These are phyloP conservation scores for Prunus kanzakura DNA, from an alignment of 306 rosid species.

Conservation along the genomic window DNA sequence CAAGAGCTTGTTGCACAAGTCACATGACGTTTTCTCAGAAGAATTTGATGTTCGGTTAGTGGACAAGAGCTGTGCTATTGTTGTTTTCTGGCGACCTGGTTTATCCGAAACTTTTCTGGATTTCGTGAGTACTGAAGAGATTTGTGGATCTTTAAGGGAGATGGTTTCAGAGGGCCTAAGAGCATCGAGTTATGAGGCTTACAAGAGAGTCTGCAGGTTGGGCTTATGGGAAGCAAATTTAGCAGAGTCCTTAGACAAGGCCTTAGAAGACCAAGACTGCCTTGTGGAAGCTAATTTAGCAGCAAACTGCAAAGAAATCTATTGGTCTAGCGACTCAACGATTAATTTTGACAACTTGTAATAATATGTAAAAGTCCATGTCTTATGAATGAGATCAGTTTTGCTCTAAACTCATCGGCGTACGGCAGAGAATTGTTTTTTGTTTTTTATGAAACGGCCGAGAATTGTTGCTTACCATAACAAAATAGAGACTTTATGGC, in stretches of 20 bases:
- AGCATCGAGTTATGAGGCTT: slow-evolving; percentile 53
- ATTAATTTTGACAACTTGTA: slow-evolving; percentile 61
- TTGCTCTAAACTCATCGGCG: too few relatives aligned
- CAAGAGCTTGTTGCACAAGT: slow-evolving; percentile 45
- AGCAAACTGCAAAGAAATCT: slow-evolving; percentile 33
- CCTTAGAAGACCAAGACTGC: slow-evolving; percentile 29
- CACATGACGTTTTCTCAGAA: slow-evolving; percentile 51
- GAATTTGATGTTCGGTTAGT: slow-evolving; percentile 72
- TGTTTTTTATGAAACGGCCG: too few relatives aligned
- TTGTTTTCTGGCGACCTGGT: slow-evolving; percentile 67
- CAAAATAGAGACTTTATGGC: too few relatives aligned
- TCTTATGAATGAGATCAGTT: slow-evolving; percentile 8
- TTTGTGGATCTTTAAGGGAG: slow-evolving; percentile 51
- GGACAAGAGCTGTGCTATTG: slow-evolving; percentile 72
- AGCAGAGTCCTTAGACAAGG: slow-evolving; percentile 52
- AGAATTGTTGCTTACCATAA: too few relatives aligned
- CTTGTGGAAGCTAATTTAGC: slow-evolving; percentile 26
- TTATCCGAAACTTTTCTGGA: slow-evolving; percentile 46
- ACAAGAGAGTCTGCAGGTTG: slow-evolving; percentile 47
- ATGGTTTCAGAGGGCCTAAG: slow-evolving; percentile 64
- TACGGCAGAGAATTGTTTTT: too few relatives aligned
- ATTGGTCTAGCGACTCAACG: slow-evolving; percentile 43
- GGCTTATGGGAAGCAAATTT: slow-evolving; percentile 72
- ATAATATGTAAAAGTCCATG: slow-evolving; percentile 4
- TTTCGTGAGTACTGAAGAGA: slow-evolving; percentile 31